A percentile compares a stretch with the other conserved stretches of the same genome.
Evolutionary conservation across 345 rosid genomes (phyloP).

Genomic region (Geranium rotundifolium): DNA sequence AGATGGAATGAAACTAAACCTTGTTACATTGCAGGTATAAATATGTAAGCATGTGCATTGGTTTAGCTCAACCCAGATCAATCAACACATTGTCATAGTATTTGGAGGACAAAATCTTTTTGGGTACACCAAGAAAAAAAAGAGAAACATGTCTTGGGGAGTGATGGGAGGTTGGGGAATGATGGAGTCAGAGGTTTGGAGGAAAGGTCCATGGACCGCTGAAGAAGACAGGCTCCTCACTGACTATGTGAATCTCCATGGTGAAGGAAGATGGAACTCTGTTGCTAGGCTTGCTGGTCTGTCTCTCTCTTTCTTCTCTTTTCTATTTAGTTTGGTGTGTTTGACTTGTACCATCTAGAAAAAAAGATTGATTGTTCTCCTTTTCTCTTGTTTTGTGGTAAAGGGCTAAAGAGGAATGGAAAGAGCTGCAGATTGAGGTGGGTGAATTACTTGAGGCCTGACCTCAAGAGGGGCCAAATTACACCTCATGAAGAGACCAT

Average conservation of each 20-base stretch:
- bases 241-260: constrained; percentile 63
- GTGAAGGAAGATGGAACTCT: constrained; percentile 92
- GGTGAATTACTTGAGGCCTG: constrained; percentile 93
- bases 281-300: constrained; percentile 72
- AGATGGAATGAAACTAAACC: constrained; percentile 15
- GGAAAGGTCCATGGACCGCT: constrained; percentile 94
- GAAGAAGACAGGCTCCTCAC: constrained; percentile 76
- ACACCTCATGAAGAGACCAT: constrained; percentile 84
- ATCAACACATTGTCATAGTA: constrained; percentile 24
- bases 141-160: constrained; percentile 45
- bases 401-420: constrained; percentile 83
- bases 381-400: not conserved
- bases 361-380: not conserved
- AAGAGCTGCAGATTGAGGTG: constrained; percentile 91
- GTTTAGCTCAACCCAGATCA: constrained; percentile 5
- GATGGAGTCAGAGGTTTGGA: constrained; percentile 59
- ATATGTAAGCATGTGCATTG: constrained; percentile 15
- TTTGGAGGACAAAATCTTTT: constrained; percentile 15
- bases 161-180: constrained; percentile 57
- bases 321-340: not conserved
- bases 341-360: not conserved
- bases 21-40: constrained; percentile 20
- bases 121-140: not conserved
- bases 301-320: not conserved
- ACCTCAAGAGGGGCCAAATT: constrained; percentile 83